These are phyloP conservation scores for Pythium diclinum DNA, from an alignment of 352 stramenopile genomes.

Conservation along the genomic window DNA sequence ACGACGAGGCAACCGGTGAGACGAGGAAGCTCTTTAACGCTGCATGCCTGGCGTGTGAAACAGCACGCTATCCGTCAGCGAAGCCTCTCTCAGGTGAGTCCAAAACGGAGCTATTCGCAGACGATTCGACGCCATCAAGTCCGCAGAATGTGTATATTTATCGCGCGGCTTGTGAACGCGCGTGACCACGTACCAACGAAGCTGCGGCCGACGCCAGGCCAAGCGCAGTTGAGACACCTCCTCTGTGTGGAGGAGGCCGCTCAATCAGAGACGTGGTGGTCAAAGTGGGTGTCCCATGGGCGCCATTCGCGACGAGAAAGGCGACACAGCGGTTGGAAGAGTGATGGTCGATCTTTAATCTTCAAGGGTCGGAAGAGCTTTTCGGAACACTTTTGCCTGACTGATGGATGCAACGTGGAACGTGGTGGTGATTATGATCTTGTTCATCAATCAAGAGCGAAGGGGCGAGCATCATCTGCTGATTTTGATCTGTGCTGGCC, in stretches of 20 bases:
- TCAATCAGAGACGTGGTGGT: not conserved
- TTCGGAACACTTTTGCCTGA: constrained; percentile 6
- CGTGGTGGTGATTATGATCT: too few relatives aligned
- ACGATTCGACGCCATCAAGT: not conserved
- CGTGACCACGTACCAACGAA: too few relatives aligned
- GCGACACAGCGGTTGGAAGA: not conserved
- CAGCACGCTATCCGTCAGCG: too few relatives aligned
- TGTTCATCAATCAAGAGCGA: not conserved
- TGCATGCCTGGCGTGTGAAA: not conserved
- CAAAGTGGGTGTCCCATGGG: too few relatives aligned
- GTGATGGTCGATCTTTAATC: not conserved
- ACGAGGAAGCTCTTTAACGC: not conserved
- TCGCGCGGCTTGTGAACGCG: not conserved
- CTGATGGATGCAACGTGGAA: not conserved
- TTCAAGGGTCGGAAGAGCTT: not conserved
- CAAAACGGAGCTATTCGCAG: not conserved
- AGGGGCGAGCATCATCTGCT: not conserved
- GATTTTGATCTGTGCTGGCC: not conserved
- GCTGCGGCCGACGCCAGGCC: too few relatives aligned
- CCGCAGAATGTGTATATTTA: not conserved
- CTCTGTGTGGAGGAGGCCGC: not conserved
- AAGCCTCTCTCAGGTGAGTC: not conserved
- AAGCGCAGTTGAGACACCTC: not conserved
- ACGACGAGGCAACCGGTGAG: not conserved
- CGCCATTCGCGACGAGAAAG: not conserved